Conservation (phyloP, 495 filamentous ascomycete genomes). For the Lasiosphaeris hirsuta region DNA sequence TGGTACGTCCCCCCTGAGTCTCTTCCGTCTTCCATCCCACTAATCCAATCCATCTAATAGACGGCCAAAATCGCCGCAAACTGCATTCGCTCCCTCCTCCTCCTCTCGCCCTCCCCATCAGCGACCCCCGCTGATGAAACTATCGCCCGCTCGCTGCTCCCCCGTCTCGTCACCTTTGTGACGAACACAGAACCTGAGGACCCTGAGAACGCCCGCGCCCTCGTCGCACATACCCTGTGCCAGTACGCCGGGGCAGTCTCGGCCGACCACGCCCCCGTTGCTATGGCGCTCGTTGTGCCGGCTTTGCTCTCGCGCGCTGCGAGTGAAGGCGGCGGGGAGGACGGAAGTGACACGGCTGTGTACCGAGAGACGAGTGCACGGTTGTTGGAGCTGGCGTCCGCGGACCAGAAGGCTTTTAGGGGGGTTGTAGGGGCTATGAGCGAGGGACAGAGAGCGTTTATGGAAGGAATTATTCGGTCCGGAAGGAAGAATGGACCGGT, state of each 20-base stretch:
- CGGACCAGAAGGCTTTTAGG: slow-evolving; percentile 70
- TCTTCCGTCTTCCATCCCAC: neutral
- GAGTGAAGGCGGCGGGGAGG: slow-evolving; percentile 31
- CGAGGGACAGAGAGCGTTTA: slow-evolving; percentile 63
- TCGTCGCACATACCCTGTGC: slow-evolving; percentile 70
- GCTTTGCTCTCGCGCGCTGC: slow-evolving; percentile 71
- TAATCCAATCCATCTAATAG: slow-evolving; percentile 35
- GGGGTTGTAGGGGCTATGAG: slow-evolving; percentile 70
- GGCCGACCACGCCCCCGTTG: slow-evolving; percentile 51
- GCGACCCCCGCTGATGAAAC: slow-evolving; percentile 65
- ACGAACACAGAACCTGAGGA: slow-evolving; percentile 64
- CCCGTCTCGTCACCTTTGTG: slow-evolving; percentile 72
- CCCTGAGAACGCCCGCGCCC: slow-evolving; percentile 64
- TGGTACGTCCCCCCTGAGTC: slow-evolving; percentile 37
- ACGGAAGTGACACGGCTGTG: slow-evolving; percentile 35
- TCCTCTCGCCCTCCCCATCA: slow-evolving; percentile 38
- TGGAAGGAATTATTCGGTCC: slow-evolving; percentile 78
- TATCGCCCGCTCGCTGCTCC: slow-evolving; percentile 69
- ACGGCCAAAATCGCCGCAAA: slow-evolving; percentile 83
- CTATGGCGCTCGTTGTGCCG: slow-evolving; percentile 72
- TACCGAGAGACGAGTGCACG: slow-evolving; percentile 69
- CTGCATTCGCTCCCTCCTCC: slow-evolving; percentile 77
- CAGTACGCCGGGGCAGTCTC: slow-evolving; percentile 58
- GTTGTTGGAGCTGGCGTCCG: slow-evolving; percentile 76
- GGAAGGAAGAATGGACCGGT: slow-evolving; percentile 40